Evolutionary conservation across 2,329 filamentous ascomycete genomes (phyloP).

Genomic region (Clonostachys solani): DNA sequence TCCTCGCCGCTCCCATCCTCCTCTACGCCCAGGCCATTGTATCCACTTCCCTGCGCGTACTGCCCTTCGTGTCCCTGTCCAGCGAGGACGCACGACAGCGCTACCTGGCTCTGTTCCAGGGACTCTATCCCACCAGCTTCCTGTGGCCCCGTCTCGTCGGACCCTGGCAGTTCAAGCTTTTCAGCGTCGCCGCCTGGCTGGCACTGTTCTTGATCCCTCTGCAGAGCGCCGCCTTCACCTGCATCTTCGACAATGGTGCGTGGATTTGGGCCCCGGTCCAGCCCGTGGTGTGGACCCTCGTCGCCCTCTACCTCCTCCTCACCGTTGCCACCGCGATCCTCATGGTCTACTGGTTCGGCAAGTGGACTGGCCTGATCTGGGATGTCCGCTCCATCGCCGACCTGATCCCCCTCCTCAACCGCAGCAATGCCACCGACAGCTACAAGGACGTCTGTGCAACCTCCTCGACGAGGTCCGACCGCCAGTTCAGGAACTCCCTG

Average conservation of each 20-base stretch:
- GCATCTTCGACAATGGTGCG: constrained; percentile 45
- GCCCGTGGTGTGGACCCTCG: constrained; percentile 72
- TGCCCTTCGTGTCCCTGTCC: constrained; percentile 77
- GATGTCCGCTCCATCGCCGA: constrained; percentile 80
- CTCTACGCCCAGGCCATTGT: constrained; percentile 76
- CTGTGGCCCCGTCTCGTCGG: constrained; percentile 55
- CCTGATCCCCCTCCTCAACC: constrained; percentile 70
- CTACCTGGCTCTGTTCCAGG: constrained; percentile 61
- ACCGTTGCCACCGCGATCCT: constrained; percentile 48
- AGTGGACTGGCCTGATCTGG: constrained; percentile 77
- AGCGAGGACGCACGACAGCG: constrained; percentile 55
- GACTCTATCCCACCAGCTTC: constrained; percentile 68
- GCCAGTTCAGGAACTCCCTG: constrained; percentile 48
- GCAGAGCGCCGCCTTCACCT: constrained; percentile 71
- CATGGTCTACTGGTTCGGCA: constrained; percentile 58
- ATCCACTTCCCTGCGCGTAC: constrained; percentile 67
- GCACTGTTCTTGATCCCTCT: constrained; percentile 77
- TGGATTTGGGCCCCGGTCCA: constrained; percentile 83
- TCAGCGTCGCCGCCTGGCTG: constrained; percentile 70
- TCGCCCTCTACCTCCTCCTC: constrained; percentile 69
- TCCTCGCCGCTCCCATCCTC: constrained; percentile 67
- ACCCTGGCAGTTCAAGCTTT: constrained; percentile 61
- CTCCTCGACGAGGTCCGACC: constrained; percentile 24
- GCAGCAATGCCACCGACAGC: constrained; percentile 72
- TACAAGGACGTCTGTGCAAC: constrained; percentile 65